Evolutionary conservation across 331 rosid species (phyloP), one percentile per base, ranked within the genome.

Genomic region (Spiraea crenata): DNA sequence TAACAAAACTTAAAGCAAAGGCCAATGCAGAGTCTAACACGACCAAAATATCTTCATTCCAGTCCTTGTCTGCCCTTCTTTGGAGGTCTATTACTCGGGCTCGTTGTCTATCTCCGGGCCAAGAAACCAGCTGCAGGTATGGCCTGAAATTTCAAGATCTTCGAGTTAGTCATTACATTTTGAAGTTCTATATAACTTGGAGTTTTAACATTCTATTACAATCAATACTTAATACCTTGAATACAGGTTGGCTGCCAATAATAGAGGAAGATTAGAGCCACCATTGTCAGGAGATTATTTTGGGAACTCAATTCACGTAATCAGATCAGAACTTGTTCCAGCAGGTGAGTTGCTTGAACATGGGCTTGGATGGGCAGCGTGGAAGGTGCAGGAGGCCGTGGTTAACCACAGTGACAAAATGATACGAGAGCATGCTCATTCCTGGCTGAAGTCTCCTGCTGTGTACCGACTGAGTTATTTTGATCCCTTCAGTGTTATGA

Each of bases 341-440:
- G 82, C 74, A 0, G 76, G 84, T 44, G 96, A 90, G 39, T 73
- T 92, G 73, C 69, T 92, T 1, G 74, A 72, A n/a, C 78, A 73
- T 2, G 81, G 74, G 49, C 71, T 90, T 1, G 93, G 96, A 10
- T 92, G 98, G 98, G 89, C 84, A 0, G 98, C 92, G 3, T 79
- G 84, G 90, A 77, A 70, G 76, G 4, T 90, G 45, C 78, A 90
- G 41, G 12, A 80, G 51, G 82, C 83, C 3, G 84, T 90, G 16
- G 70, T 72, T 2, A 74, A 67, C 59, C 84, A 78, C 69, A 41
- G 63, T 0, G 65, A 67, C 61, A 19, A 11, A 8, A 50, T 2
- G 17, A 77, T 80, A 37, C 52, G 20, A 2, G 57, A 54, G 1
- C 1, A 0, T 0, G 2, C 70, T 0, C 58, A 79, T 8, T 19